Evolutionary conservation across 108 stramenopile species (phyloP), one percentile per base, ranked within the genome.

Genomic region (Cyclotella kingstonii): DNA sequence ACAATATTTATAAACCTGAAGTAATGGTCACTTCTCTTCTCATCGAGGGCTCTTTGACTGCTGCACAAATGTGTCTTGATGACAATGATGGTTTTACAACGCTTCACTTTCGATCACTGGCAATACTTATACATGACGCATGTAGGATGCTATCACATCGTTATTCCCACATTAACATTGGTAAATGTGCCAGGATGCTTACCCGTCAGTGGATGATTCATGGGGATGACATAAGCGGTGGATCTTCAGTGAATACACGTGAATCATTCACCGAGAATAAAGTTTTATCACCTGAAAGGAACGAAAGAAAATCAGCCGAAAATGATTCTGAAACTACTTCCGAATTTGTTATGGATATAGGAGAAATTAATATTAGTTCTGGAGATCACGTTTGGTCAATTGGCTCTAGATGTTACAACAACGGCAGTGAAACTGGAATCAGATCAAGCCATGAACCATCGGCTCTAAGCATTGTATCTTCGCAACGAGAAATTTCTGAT

Each of bases 291-390:
- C 40, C 50, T 29, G 17, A 31, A 33, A 26, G 38, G 36, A 45
- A 46, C 45, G 4, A 47, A 40, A 27, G 27, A 34, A 15, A 43
- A 41, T 10, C 22, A 14, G 43, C 54, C 45, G 64, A 64, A 19
- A 79, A 81, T 8, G 70, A 70, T n/a, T n/a, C n/a, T 36, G 87
- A 93, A 31, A 77, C 84, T 46, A 84, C 86, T 2, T 70, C 81
- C 18, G 80, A 89, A 31, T 93, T 93, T 61, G 74, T 90, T 3
- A 90, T 93, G 85, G 87, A 93, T 71, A 70, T 93, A n/a, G 71
- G 79, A 28, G 60, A 38, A 1, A 56, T 56, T 36, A 56, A 56
- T 33, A 58, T 88, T 7, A 71, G 72, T 47, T 68, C 79, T 45
- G 76, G 49, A 29, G 30, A 64, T 40, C 58, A 73, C 19, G 45